Base-by-base conservation (phyloP, 768 basidiomycete species). In the Leccinum boreale region DNA sequence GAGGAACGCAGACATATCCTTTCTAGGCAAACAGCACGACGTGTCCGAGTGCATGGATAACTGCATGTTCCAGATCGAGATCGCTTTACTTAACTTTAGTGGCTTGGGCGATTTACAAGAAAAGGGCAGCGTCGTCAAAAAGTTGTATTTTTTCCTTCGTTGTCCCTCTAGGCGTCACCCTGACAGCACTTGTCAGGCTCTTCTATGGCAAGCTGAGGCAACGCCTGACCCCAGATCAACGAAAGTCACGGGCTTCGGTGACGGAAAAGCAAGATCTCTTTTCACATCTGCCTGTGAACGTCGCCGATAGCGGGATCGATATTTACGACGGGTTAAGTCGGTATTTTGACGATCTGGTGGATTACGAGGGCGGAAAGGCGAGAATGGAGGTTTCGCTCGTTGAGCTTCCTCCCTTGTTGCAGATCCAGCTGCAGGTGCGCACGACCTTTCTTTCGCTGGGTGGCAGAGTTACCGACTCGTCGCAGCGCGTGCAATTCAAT, bases 31-130 rank as follows among this genome's bases (percentile, higher is more conserved):
- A 65, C 97, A 99, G 67, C 96, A 99, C 67, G 97, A 99, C 70
- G 95, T 98, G 12, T 89, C 96, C 0, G 97, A 99, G 74, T 98
- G 96, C 74, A 93, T 98, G 89, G 96, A 98, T 73, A 98, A 98
- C 66, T 95, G 95, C 77, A 90, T 99, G 81, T 97, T 97, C 75
- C 97, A 98, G 73, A 94, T 98, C 52, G 97, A 99, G 73, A 89
- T 92, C 4, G 94, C 94, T 1, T 71, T 93, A 49, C 78, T 93
- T 39, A 90, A 90, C 65, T 89, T 94, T 59, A 83, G 83, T 52
- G 67, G 62, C 10, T 36, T 73, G 59, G 61, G 29, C 36, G 77
- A 69, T 10, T 70, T 75, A 21, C 79, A 77, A 60, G 78, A 79
- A 39, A 84, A 85, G 55, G 90, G 89, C 61, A 92, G 92, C 60